Evolutionary conservation across 768 basidiomycete species (phyloP), one percentile per base, ranked within the genome.

Genomic region (Gloeophyllum trabeum): DNA sequence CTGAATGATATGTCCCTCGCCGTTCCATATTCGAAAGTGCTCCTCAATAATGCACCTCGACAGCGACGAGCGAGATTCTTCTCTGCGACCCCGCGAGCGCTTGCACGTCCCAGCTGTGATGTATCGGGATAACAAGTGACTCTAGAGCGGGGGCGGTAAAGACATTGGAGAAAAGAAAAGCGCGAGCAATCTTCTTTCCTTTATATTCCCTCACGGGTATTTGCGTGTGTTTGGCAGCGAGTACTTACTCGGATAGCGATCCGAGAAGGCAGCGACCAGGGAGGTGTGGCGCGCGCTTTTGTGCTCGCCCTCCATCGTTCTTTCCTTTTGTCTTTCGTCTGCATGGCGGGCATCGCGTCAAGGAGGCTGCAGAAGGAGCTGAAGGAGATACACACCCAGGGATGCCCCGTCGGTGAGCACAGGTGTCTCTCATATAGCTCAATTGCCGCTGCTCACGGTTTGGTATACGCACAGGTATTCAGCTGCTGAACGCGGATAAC

Each of bases 401-500:
- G 32, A 6, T 35, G 19, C 25, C 45, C 45, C 5, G 35, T 19
- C 5, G 45, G 45, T 46, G 16, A 20, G 45, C 35, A 2, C 20
- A 16, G 28, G 28, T 30, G 28, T 30, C 28, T 16, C 16, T n/a
- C n/a, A n/a, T 32, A 10, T 32, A 16, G 10, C 16, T 32, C 28
- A 16, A 10, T 32, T 32, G 28, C 10, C 16, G 28, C 10, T 16
- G 16, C 16, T 16, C 10, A 10, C 28, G 10, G 28, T 16, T 32
- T 16, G 16, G 12, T 19, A 37, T 10, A 19, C 7, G 20, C 7
- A 41, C 53, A 84, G 87, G 89, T 26, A 87, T 91, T 51, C 73
- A 64, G 43, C 69, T 91, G 20, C 52, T 85, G 32, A 69, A 71
- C 41, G 85, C 87, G 3, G 83, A 89, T 41, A 79, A 90, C 62